phyloP scores from a whole-genome alignment of 2,329 filamentous ascomycete species.

The Phaeophleospora eucalypticola region DNA sequence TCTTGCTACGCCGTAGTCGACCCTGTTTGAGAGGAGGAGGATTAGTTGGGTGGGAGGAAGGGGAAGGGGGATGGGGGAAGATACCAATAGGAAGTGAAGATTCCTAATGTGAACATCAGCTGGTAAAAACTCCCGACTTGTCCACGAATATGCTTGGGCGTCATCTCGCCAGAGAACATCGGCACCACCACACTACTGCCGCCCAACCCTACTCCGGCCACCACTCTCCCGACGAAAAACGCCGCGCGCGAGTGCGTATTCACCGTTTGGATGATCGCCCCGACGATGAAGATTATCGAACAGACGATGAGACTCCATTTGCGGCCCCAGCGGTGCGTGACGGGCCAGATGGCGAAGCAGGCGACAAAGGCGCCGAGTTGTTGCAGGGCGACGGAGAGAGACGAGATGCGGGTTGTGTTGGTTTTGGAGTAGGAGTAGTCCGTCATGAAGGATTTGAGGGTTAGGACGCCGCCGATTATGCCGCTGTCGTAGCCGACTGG shows the following conservation, averaged over 20 bases:
- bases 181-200: conserved; percentile 44
- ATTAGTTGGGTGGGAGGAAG: neutral
- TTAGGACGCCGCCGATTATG: conserved; percentile 32
- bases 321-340: conserved; percentile 47
- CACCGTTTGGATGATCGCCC: conserved; percentile 44
- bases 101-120: conserved; percentile 48
- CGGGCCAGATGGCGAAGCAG: conserved; percentile 47
- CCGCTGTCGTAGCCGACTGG: conserved; percentile 44
- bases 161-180: conserved; percentile 41
- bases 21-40: no score
- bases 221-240: conserved; percentile 45
- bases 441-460: conserved; percentile 20
- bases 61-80: no score
- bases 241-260: conserved; percentile 40
- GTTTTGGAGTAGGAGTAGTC: conserved; percentile 23
- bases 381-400: conserved; percentile 47
- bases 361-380: conserved; percentile 52
- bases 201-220: conserved; percentile 48
- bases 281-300: conserved; percentile 40
- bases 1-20: conserved; percentile 47
- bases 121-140: conserved; percentile 51
- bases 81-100: conserved; percentile 53
- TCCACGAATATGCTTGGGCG: conserved; percentile 43
- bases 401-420: conserved; percentile 18
- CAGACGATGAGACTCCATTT: conserved; percentile 41